phyloP scores from a whole-genome alignment of 129 eudicot genomes.

The Artemisia annua region DNA sequence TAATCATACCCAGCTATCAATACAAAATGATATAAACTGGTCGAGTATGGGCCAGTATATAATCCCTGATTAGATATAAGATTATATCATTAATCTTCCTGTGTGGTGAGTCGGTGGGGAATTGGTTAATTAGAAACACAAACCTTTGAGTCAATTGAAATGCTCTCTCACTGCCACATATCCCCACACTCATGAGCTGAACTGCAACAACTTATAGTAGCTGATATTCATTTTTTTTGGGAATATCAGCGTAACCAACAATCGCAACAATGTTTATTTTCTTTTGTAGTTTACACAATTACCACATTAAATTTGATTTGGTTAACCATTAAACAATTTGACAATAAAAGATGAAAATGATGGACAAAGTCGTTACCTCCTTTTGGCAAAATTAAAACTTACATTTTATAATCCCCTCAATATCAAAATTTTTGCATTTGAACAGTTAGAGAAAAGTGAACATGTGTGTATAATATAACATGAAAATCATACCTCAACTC shows the following conservation, averaged over 20 bases:
- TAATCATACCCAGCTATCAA: slow-evolving; percentile 83
- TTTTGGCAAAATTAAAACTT: slow-evolving; percentile 59
- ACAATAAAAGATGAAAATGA: not conserved
- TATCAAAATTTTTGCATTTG: too few species aligned
- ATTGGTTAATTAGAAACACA: not conserved
- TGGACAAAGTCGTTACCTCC: slow-evolving; percentile 43
- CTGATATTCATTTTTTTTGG: slow-evolving; percentile 59
- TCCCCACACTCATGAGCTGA: slow-evolving; percentile 93
- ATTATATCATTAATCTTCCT: not conserved
- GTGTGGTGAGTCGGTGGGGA: too few species aligned
- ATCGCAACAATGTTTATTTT: slow-evolving; percentile 71
- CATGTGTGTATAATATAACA: too few species aligned
- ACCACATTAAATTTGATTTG: not conserved
- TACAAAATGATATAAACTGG: slow-evolving; percentile 77
- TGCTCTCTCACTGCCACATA: slow-evolving; percentile 77
- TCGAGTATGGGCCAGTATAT: slow-evolving; percentile 87
- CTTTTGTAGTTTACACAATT: slow-evolving; percentile 41
- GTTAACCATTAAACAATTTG: not conserved
- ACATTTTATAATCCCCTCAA: too few species aligned
- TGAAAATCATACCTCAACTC: too few species aligned
- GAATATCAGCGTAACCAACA: slow-evolving; percentile 66
- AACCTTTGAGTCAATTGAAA: slow-evolving; percentile 87
- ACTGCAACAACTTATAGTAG: slow-evolving; percentile 70
- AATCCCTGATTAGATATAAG: slow-evolving; percentile 57
- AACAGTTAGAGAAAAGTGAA: too few species aligned